A percentile compares a stretch with the other conserved stretches of the same genome.
Conservation (phyloP, 306 rosid species). For the Glycyrrhiza uralensis region DNA sequence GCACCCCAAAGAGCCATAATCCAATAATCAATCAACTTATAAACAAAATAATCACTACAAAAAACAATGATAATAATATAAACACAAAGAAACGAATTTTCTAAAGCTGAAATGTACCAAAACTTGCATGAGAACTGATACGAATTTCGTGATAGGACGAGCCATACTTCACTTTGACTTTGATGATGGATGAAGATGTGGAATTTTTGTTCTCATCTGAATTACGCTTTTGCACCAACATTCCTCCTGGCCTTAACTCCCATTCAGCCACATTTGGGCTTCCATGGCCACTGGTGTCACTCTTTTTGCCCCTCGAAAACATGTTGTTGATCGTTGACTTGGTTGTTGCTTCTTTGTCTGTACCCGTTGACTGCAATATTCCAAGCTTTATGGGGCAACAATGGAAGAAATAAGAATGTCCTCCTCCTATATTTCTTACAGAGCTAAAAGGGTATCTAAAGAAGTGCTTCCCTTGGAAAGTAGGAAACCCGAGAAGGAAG, state of each 20-base stretch:
- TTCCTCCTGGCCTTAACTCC: slow-evolving; percentile 86
- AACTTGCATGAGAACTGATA: slow-evolving; percentile 75
- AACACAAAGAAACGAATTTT: neutral
- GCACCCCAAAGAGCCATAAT: slow-evolving; percentile 19
- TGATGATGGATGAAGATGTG: slow-evolving; percentile 41
- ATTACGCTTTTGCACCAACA: slow-evolving; percentile 78
- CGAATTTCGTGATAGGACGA: slow-evolving; percentile 51
- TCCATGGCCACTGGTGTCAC: slow-evolving; percentile 6
- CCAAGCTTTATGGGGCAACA: slow-evolving; percentile 8
- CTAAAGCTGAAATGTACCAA: slow-evolving; percentile 45
- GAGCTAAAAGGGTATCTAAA: slow-evolving; percentile 2
- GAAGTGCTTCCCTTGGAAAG: slow-evolving; percentile 35
- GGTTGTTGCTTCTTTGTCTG: slow-evolving; percentile 11
- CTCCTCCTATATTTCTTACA: neutral
- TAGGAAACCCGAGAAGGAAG: slow-evolving; percentile 44
- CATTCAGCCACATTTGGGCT: slow-evolving; percentile 28
- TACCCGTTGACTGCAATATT: slow-evolving; percentile 5
- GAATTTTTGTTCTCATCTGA: slow-evolving; percentile 30
- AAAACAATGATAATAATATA: neutral
- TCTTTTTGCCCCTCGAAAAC: slow-evolving; percentile 29
- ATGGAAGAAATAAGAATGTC: neutral
- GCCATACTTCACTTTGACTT: slow-evolving; percentile 63
- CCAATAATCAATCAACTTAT: neutral
- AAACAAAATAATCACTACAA: neutral
- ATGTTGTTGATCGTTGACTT: slow-evolving; percentile 34